A percentile compares a stretch with the other conserved stretches of the same genome.
Evolutionary conservation across 2,329 filamentous ascomycete species (phyloP).

Genomic region (Colletotrichum paranaense): DNA sequence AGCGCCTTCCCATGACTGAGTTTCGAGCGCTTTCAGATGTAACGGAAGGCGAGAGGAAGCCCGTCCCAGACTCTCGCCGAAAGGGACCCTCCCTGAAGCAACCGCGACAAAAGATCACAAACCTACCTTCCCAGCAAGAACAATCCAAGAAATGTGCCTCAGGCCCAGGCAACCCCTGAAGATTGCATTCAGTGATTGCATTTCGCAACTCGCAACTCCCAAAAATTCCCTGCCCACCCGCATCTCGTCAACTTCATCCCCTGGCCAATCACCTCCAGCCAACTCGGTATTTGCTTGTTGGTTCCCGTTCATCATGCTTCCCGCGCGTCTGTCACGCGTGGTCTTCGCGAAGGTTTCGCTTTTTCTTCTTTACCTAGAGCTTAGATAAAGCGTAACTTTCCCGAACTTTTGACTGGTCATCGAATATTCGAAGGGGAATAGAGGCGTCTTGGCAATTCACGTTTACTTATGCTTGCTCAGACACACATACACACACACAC

Average conservation of each 20-base stretch:
- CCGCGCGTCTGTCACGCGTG: conserved; percentile 24
- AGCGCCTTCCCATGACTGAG: neutral
- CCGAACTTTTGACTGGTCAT: neutral
- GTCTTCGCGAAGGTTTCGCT: neutral
- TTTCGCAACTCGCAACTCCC: neutral
- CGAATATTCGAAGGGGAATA: neutral
- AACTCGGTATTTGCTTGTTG: neutral
- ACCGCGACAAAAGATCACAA: conserved; percentile 7
- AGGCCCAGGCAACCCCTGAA: conserved; percentile 4
- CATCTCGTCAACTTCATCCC: neutral
- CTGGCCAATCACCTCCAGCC: conserved; percentile 10
- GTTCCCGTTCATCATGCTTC: neutral
- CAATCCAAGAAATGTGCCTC: neutral
- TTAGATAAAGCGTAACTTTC: neutral
- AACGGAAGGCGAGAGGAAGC: neutral
- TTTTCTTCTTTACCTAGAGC: neutral
- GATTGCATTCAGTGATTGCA: conserved; percentile 19
- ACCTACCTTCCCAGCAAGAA: neutral
- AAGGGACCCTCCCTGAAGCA: conserved; percentile 20
- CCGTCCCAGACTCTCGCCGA: neutral
- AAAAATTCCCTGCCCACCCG: neutral
- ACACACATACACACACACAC: neutral
- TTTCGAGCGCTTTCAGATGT: conserved; percentile 9
- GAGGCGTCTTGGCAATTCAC: neutral
- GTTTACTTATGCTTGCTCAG: neutral